Percentiles rank a stretch among this genome's conserved stretches.
Evolutionary conservation across 257 asterid genomes (phyloP).

Genomic region (Solanum tarapatanum): DNA sequence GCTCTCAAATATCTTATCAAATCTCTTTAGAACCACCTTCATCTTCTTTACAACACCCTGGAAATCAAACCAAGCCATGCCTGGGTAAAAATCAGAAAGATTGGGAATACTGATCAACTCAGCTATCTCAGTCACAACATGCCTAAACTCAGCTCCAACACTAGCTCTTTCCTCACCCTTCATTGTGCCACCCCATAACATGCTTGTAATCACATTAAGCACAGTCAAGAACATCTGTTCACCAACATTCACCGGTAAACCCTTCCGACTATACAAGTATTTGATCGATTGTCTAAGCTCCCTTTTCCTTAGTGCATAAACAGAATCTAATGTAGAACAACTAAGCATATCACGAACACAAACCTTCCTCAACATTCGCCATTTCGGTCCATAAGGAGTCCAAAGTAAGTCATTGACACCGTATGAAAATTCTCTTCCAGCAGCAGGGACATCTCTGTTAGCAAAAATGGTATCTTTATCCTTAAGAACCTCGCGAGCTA

Average conservation of each 20-base stretch:
- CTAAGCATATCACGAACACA: conserved; percentile 58
- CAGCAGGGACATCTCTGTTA: conserved; percentile 61
- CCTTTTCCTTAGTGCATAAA: conserved; percentile 30
- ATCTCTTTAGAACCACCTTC: background rate
- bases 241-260: conserved; percentile 38
- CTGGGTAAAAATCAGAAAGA: background rate
- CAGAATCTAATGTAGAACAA: conserved; percentile 31
- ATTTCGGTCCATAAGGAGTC: conserved; percentile 60
- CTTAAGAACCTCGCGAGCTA: conserved; percentile 49
- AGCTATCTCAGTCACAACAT: conserved; percentile 34
- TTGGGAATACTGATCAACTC: conserved; percentile 6
- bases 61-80: background rate
- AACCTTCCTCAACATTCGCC: conserved; percentile 67
- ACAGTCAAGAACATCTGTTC: conserved; percentile 53
- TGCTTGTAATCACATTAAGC: conserved; percentile 61
- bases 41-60: background rate
- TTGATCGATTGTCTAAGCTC: conserved; percentile 34
- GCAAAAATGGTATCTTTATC: conserved; percentile 53
- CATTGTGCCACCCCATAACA: conserved; percentile 76
- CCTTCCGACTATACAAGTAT: conserved; percentile 17
- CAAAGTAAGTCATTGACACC: conserved; percentile 62
- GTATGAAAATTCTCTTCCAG: conserved; percentile 36
- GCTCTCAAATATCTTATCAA: background rate
- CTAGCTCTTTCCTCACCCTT: conserved; percentile 44
- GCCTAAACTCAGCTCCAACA: conserved; percentile 47